A percentile compares a stretch with the other conserved stretches of the same genome.
Evolutionary conservation across 2,329 filamentous ascomycete species (phyloP).

Genomic region (Juglanconis sp.): DNA sequence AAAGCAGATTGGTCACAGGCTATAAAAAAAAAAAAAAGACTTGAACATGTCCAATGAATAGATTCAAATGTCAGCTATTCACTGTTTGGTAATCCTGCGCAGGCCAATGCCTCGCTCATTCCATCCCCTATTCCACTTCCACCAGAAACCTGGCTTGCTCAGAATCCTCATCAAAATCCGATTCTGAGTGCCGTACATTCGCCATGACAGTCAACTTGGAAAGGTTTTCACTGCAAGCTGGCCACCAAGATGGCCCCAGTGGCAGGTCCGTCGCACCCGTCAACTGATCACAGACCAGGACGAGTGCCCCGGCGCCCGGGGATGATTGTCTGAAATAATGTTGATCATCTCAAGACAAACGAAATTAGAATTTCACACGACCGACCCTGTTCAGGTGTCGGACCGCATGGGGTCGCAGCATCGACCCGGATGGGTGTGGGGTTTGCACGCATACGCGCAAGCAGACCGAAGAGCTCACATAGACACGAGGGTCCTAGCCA

Average conservation of each 20-base stretch:
- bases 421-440: constrained; percentile 44
- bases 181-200: constrained; percentile 13
- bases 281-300: constrained; percentile 15
- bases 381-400: constrained; percentile 5
- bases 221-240: neutral
- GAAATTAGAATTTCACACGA: constrained; percentile 31
- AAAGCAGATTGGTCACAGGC: neutral
- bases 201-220: neutral
- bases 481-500: constrained; percentile 17
- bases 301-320: neutral
- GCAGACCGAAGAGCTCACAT: constrained; percentile 44
- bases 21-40: neutral
- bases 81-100: constrained; percentile 26
- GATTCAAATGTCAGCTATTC: constrained; percentile 54
- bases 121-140: constrained; percentile 20
- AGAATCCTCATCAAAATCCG: constrained; percentile 2
- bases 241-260: neutral
- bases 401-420: constrained; percentile 48
- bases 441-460: constrained; percentile 26
- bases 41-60: constrained; percentile 34
- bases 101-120: constrained; percentile 16
- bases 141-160: constrained; percentile 29
- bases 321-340: constrained; percentile 18
- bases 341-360: constrained; percentile 28
- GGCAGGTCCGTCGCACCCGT: constrained; percentile 9